Evolutionary conservation across 1,284 basidiomycete genomes (phyloP), one percentile per base, ranked within the genome.

Genomic region (Ceratobasidium sp.): DNA sequence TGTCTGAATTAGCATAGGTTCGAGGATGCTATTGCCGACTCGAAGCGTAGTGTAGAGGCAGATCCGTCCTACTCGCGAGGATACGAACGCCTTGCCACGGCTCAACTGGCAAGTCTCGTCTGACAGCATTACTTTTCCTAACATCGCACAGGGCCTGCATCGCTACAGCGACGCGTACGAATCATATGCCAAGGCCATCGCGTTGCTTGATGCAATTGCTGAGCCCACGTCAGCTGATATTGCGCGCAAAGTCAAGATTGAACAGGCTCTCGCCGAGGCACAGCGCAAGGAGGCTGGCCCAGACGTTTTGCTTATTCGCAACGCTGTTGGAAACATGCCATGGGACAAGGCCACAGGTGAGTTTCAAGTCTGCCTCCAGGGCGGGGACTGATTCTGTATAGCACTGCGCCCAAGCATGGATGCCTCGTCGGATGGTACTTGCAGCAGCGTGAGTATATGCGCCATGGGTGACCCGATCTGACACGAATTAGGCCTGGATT

Each of bases 401-500:
- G 60, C 60, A 35, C 34, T 64, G 45, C 60, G 60, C 1, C 60
- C 60, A 34, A 64, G 60, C n/a, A 64, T 64, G 60, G 47, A 64
- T 27, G 60, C 60, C 5, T 64, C 55, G 7, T 42, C 60, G 8
- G 60, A 52, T 17, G 60, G 60, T 3, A 40, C 60, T 29, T 64
- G 60, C 47, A 64, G 45, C 3, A 64, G 60, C 29, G 60, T 64
- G 22, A 52, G 60, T 40, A 22, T 50, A 12, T 8, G 27, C 15
- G 6, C 54, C 4, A 22, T 35, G 32, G 27, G 5, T 2, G 7
- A 8, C 25, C 38, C n/a, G n/a, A 40, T 31, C 60, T 64, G 29
- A 64, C 47, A 22, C n/a, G 31, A 17, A 8, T 20, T 29, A 64
- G 60, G 60, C 60, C 10, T 79, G 78, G 74, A 74, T 80, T 15